phyloP scores from a whole-genome alignment of 345 rosid species.

The Citrus trifoliata region DNA sequence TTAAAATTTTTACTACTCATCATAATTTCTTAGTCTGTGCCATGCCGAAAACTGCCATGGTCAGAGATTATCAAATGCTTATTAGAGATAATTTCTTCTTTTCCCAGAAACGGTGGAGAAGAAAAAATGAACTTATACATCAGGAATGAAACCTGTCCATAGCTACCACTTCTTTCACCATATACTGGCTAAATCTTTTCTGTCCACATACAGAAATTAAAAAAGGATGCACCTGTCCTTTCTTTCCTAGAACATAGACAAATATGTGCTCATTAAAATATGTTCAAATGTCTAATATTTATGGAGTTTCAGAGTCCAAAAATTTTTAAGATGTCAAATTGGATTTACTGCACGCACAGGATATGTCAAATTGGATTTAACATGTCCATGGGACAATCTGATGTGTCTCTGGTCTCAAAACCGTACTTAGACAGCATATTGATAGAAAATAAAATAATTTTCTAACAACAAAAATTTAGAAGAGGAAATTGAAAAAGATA shows the following conservation, averaged over 20 bases:
- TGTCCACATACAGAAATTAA: background rate
- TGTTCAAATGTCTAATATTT: background rate
- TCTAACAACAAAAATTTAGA: slow-evolving; percentile 1
- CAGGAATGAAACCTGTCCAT: background rate
- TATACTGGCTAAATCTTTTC: background rate
- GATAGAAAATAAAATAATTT: background rate
- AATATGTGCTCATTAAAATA: background rate
- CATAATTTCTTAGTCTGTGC: background rate
- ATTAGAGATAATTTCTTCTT: background rate
- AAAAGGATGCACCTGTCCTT: background rate
- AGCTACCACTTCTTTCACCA: background rate
- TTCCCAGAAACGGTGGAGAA: background rate
- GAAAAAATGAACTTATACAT: background rate
- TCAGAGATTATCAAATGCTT: background rate
- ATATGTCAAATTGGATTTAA: background rate
- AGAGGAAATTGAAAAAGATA: slow-evolving; percentile 7
- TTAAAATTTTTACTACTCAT: background rate
- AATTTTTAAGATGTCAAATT: no score
- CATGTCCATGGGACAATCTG: background rate
- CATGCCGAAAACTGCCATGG: background rate
- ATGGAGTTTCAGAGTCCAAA: background rate
- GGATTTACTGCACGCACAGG: background rate
- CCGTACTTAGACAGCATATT: background rate
- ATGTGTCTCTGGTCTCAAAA: background rate
- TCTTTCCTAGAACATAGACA: background rate